Conservation (phyloP, 164 flowering plant genomes). For the Macadamia integrifolia region DNA sequence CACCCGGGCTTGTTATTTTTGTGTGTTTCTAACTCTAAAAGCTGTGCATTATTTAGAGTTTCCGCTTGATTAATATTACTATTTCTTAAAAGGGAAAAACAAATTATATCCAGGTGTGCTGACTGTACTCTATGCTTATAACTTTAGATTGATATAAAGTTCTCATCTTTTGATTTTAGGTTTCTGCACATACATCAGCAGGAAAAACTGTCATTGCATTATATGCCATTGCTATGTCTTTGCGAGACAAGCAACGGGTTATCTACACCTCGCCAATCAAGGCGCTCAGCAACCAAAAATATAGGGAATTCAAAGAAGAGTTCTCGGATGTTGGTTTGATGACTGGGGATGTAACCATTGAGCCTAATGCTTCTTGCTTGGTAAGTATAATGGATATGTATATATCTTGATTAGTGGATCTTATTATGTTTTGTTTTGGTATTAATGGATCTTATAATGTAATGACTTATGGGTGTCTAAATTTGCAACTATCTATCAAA, state of each 20-base stretch:
- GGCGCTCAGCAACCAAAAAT: constrained; percentile 96
- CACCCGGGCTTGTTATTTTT: too few species aligned
- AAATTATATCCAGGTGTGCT: too few species aligned
- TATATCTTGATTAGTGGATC: background rate
- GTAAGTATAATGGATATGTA: constrained; percentile 28
- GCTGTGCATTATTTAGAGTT: too few species aligned
- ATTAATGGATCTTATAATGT: background rate
- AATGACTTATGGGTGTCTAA: background rate
- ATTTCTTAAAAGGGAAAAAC: too few species aligned
- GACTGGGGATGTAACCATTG: constrained; percentile 99
- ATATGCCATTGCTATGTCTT: constrained; percentile 94
- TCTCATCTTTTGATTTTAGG: constrained; percentile 32
- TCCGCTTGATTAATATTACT: too few species aligned
- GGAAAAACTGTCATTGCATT: constrained; percentile 95
- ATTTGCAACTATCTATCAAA: constrained; percentile 7
- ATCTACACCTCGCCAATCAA: constrained; percentile 97
- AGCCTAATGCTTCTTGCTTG: constrained; percentile 97
- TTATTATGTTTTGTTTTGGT: background rate
- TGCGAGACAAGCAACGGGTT: constrained; percentile 82
- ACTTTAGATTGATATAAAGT: background rate
- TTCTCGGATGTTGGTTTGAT: constrained; percentile 97
- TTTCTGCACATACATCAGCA: constrained; percentile 98
- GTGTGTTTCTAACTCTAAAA: too few species aligned
- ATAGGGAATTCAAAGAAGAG: constrained; percentile 89
- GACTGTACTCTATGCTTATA: too few species aligned